phyloP scores from a whole-genome alignment of 208 protist genomes.

The Acanthamoeba royreba region DNA sequence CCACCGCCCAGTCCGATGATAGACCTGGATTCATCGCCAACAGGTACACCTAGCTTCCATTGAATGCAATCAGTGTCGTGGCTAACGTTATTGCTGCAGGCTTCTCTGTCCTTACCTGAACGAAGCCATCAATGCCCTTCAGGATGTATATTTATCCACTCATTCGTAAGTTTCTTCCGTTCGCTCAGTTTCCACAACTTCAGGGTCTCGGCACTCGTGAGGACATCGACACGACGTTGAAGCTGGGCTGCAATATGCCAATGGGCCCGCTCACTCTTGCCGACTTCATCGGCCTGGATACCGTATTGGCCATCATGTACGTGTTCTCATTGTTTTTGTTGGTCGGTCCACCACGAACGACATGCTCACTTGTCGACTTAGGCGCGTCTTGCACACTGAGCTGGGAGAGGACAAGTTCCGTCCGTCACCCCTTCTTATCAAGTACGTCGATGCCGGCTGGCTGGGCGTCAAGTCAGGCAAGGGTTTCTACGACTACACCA shows the following conservation, averaged over 20 bases:
- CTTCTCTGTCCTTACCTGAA: conserved; percentile 85
- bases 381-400: conserved; percentile 65
- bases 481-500: conserved; percentile 16
- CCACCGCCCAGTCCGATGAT: conserved; percentile 70
- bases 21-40: conserved; percentile 66
- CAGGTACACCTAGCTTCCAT: too few species aligned
- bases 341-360: too few species aligned
- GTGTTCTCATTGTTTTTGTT: too few species aligned
- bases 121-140: conserved; percentile 74
- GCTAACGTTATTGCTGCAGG: too few species aligned
- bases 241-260: conserved; percentile 79
- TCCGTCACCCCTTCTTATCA: conserved; percentile 77
- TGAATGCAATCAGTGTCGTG: too few species aligned
- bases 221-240: conserved; percentile 83
- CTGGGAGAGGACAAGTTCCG: conserved; percentile 83
- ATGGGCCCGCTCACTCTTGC: conserved; percentile 80
- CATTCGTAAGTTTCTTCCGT: too few species aligned
- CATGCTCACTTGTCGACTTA: neutral
- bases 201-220: conserved; percentile 67
- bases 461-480: conserved; percentile 53
- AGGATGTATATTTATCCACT: too few species aligned
- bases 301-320: conserved; percentile 36
- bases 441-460: conserved; percentile 84
- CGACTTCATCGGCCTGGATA: conserved; percentile 86
- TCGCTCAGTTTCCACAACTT: too few species aligned